These are phyloP conservation scores for Microbotryomycetes sp. DNA, from an alignment of 1,284 basidiomycete species.

Conservation along the genomic window DNA sequence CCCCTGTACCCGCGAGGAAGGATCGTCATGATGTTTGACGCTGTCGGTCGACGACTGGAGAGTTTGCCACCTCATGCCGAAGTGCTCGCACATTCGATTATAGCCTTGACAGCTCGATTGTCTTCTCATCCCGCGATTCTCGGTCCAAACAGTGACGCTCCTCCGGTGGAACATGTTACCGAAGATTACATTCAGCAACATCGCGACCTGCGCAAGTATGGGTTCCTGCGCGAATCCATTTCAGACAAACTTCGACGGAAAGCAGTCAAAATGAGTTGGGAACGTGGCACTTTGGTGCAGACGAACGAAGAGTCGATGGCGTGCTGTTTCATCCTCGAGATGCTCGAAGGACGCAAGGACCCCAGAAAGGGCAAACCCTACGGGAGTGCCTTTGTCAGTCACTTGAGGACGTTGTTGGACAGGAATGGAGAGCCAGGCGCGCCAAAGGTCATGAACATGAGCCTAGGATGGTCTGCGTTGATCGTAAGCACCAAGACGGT, in stretches of 20 bases:
- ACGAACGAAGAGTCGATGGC: constrained; percentile 25
- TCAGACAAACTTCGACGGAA: constrained; percentile 14
- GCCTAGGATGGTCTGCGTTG: constrained; percentile 23
- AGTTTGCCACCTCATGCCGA: constrained; percentile 22
- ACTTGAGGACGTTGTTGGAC: constrained; percentile 26
- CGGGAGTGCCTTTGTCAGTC: constrained; percentile 25
- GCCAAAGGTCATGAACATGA: constrained; percentile 20
- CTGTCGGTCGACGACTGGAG: constrained; percentile 7
- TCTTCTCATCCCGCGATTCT: constrained; percentile 23
- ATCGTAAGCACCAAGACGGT: constrained; percentile 6
- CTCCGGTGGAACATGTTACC: constrained; percentile 12
- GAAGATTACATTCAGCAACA: constrained; percentile 4
- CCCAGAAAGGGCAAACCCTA: constrained; percentile 24
- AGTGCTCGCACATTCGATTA: constrained; percentile 23
- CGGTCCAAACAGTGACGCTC: constrained; percentile 4
- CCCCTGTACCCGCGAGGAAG: constrained; percentile 15
- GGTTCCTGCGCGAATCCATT: constrained; percentile 6
- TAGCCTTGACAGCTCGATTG: constrained; percentile 26
- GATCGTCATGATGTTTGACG: constrained; percentile 14
- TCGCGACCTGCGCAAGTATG: constrained; percentile 21
- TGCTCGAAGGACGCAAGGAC: constrained; percentile 25
- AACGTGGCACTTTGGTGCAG: constrained; percentile 21
- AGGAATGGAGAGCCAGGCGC: constrained; percentile 8
- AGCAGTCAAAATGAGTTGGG: constrained; percentile 25
- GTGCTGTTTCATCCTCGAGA: constrained; percentile 25